Base-by-base conservation (phyloP, 208 protist genomes). In the Leishmania arabica region DNA sequence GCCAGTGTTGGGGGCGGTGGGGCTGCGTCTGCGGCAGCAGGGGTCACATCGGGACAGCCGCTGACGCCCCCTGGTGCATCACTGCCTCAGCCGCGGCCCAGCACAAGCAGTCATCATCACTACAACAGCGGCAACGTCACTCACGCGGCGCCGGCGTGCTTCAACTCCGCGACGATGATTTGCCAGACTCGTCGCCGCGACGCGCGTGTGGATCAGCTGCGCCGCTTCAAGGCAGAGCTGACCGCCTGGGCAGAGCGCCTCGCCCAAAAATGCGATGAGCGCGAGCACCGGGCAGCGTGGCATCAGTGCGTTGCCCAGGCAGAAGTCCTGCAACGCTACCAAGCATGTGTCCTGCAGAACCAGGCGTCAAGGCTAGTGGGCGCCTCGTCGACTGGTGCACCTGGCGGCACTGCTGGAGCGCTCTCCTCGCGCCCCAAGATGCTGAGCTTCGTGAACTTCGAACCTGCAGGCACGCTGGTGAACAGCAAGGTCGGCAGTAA, bases 281-380 rank as follows among this genome's bases (percentile, higher is more conserved):
- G 77, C 49, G 81, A 84, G 68, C 71, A 83, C 66, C 75, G 78
- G 37, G 64, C 62, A 17, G 80, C 78, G 54, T 91, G 86, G 83
- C 83, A 90, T 56, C 64, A 80, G 40, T 91, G 90, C 73, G 83
- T 80, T 6, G 62, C 75, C 51, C 90, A 93, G 82, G 70, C 77
- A 13, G 70, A 81, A 64, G 74, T 91, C 49, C 82, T 93, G 42
- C 19, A 86, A 27, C 76, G 81, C 45, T 93, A 86, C 58, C 87
- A 91, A 73, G 42, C 65, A 27, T 81, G 80, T 62, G 75, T 85
- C 21, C 76, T 84, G 47, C 77, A 86, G 51, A 40, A 45, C 13
- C 53, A 78, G 49, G 37, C 37, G 6, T 21, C 31, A 64, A 49
- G 53, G 34, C 24, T 31, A 56, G 7, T 34, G 34, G 31, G n/a